These are phyloP conservation scores for Allantophomopsis lycopodina DNA, from an alignment of 2,329 filamentous ascomycete species.

Conservation along the genomic window DNA sequence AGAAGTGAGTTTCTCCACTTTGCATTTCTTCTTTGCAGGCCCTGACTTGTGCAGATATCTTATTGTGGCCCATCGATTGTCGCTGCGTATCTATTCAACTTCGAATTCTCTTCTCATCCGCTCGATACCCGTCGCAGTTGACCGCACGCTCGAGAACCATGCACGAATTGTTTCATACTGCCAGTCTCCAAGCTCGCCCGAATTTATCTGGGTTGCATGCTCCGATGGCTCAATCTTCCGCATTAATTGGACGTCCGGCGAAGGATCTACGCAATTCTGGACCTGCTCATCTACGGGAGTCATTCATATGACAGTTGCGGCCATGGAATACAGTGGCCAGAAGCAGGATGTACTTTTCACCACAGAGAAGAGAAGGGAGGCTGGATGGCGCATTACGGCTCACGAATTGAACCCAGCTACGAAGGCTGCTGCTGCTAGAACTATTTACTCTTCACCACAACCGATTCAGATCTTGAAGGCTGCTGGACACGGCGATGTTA, in stretches of 20 bases:
- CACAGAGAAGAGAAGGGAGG: constrained; percentile 15
- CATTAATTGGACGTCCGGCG: constrained; percentile 41
- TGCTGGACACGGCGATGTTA: constrained; percentile 38
- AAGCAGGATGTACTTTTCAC: constrained; percentile 20
- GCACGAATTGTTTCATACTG: constrained; percentile 22
- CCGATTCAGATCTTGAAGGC: constrained; percentile 33
- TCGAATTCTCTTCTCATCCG: constrained; percentile 69
- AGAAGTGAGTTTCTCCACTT: constrained; percentile 34
- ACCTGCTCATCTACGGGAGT: constrained; percentile 18
- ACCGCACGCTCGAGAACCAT: constrained; percentile 5
- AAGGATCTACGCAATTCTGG: constrained; percentile 27
- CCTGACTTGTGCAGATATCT: constrained; percentile 37
- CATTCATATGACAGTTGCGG: constrained; percentile 19
- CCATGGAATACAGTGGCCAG: constrained; percentile 17
- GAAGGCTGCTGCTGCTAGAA: constrained; percentile 14
- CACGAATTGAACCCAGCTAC: constrained; percentile 19
- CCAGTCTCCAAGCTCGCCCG: constrained; percentile 26
- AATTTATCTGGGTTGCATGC: constrained; percentile 45
- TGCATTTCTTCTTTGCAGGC: background rate
- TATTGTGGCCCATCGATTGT: constrained; percentile 60
- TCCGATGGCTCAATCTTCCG: constrained; percentile 41
- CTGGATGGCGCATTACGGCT: constrained; percentile 18
- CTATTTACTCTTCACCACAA: constrained; percentile 24
- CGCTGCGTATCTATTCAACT: constrained; percentile 70
- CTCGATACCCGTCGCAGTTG: constrained; percentile 37